Percentiles rank a stretch among this genome's conserved stretches.
These are phyloP conservation scores for Rhizopogon vinicolor DNA, from an alignment of 768 basidiomycete genomes.

Conservation along the genomic window DNA sequence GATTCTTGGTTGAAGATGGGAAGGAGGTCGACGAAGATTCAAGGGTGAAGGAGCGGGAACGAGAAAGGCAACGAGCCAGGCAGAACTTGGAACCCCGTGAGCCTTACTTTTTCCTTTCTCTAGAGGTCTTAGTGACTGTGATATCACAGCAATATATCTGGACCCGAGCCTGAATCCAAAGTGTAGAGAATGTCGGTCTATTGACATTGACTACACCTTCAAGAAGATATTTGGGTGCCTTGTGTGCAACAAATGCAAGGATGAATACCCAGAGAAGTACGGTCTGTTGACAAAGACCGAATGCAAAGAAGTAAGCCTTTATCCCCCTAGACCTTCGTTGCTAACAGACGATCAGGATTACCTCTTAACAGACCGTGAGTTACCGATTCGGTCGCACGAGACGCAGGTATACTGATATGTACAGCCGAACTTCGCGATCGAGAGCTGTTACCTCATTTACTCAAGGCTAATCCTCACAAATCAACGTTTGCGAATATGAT, in stretches of 20 bases:
- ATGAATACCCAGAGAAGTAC: slow-evolving; percentile 87
- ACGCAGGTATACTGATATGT: background rate
- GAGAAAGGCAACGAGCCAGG: slow-evolving; percentile 72
- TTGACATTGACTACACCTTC: slow-evolving; percentile 84
- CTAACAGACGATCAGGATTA: slow-evolving; percentile 61
- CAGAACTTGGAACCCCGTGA: slow-evolving; percentile 74
- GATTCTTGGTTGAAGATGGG: slow-evolving; percentile 90
- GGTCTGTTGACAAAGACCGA: slow-evolving; percentile 97
- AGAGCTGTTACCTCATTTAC: slow-evolving; percentile 85
- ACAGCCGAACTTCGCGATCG: slow-evolving; percentile 92
- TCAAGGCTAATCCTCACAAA: slow-evolving; percentile 93
- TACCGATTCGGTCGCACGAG: background rate
- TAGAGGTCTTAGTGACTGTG: slow-evolving; percentile 1
- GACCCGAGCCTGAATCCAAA: slow-evolving; percentile 74
- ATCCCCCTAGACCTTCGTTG: background rate
- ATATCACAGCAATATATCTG: slow-evolving; percentile 63
- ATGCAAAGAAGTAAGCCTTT: slow-evolving; percentile 76
- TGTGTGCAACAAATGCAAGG: slow-evolving; percentile 89
- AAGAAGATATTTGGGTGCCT: slow-evolving; percentile 78
- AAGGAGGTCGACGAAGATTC: slow-evolving; percentile 74
- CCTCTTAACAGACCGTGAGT: slow-evolving; percentile 85
- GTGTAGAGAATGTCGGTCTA: slow-evolving; percentile 81
- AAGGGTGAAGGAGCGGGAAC: slow-evolving; percentile 71
- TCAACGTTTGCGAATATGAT: slow-evolving; percentile 99
- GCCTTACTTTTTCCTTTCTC: slow-evolving; percentile 18